Evolutionary conservation across 1,139 yeast species (phyloP), one percentile per base, ranked within the genome.

Genomic region (Suhomyces yuchorum): DNA sequence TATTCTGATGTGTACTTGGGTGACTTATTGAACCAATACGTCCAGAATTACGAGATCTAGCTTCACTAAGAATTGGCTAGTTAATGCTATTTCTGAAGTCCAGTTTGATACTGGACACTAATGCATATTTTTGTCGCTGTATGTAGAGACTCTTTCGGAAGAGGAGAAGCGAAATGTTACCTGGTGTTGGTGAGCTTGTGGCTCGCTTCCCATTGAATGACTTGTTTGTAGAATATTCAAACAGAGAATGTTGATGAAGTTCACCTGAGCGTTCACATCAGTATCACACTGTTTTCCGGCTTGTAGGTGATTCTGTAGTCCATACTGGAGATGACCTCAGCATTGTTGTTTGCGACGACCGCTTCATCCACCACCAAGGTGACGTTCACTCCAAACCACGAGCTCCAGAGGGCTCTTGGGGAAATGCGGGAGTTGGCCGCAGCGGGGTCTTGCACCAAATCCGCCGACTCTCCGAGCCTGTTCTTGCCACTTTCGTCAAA

Each of bases 401-500:
- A 73, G 9, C 92, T 83, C 86, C 86, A 82, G 6, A 75, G 54
- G 6, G 77, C 71, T 49, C 75, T 70, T 6, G 41, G 36, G 43
- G 51, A 58, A 14, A 56, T 55, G 15, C 49, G 50, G 36, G 53
- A 50, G 38, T 51, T 49, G 17, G 54, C 52, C n/a, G 52, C 43
- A 7, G 23, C 12, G 26, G 56, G 57, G 14, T 51, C 46, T 30
- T 44, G 60, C 47, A 70, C 63, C 52, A 73, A 65, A 50, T 80
- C 81, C 0, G 87, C 80, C 26, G 80, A 74, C 48, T 82, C 85
- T 1, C 90, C 90, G 23, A 79, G 59, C 58, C 84, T 76, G 52
- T 80, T 83, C 52, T 71, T 77, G 0, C 92, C 92, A 47, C 85
- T 78, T 59, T 87, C 93, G 62, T 87, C 93, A 58, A 86, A 86